Evolutionary conservation across 2,329 filamentous ascomycete species (phyloP), one percentile per base, ranked within the genome.

Genomic region (Exophiala viscosa): DNA sequence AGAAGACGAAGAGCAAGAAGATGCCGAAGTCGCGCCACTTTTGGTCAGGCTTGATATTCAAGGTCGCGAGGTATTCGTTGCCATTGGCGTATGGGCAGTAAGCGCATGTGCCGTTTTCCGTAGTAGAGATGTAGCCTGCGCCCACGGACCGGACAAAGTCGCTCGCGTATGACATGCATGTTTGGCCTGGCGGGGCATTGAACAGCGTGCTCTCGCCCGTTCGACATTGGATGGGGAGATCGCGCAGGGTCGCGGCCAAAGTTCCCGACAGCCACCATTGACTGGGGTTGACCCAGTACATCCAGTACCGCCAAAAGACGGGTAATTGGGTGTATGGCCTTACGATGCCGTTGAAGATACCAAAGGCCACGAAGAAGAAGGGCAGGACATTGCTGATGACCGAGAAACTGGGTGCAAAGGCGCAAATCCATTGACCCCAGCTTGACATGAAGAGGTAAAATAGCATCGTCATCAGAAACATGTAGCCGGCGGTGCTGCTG

Each of bases 391-490:
- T 90, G 39, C 82, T 83, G 59, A 91, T 89, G 58, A 90, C 86
- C 0, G 86, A 88, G 70, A 90, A 90, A 36, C 77, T 84, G 0
- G 88, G 87, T 0, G 88, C 86, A 68, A 90, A 90, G 0, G 89
- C 88, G 58, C 84, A 87, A 61, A 93, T 89, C 87, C 87, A 92
- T 66, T 90, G 88, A 15, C 86, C 89, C 87, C 85, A 91, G 60
- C 77, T 83, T 31, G 79, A 80, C 67, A 84, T 80, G 76, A 90
- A 91, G 6, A 91, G 68, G 73, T 84, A 89, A 72, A 90, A 90
- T 0, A 92, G 76, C 64, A 91, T 72, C 0, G 81, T 81, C 85
- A 93, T 90, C 20, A 92, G 71, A 72, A 87, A 92, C 13, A 85
- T 80, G 66, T 91, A 92, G 10, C 88, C 88, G 0, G 86, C 80